Conservation (phyloP, 176 grass and related monocot species). For the Chrysopogon serrulatus region DNA sequence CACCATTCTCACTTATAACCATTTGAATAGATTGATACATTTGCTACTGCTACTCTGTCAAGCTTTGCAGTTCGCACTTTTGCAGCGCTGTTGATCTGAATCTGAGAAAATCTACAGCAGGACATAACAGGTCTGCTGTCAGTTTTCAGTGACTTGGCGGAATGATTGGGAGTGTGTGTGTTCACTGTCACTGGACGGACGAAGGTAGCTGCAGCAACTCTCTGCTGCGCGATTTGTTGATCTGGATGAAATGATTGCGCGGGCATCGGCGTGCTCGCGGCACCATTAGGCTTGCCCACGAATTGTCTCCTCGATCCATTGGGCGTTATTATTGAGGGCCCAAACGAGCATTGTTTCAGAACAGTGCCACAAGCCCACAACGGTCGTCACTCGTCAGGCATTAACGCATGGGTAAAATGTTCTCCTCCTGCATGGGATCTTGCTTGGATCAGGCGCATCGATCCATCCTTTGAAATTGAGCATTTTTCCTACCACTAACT, state of each 20-base stretch:
- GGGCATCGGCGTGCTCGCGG: slow-evolving; percentile 43
- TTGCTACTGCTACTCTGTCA: not conserved
- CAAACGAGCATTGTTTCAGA: slow-evolving; percentile 14
- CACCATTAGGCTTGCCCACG: slow-evolving; percentile 34
- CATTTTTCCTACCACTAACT: not conserved
- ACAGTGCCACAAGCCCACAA: not conserved
- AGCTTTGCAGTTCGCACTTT: not conserved
- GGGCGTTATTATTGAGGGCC: slow-evolving; percentile 23
- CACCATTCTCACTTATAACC: not conserved
- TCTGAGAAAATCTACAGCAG: slow-evolving; percentile 11
- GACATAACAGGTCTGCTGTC: slow-evolving; percentile 2
- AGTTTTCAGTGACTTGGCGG: slow-evolving; percentile 27
- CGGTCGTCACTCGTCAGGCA: not conserved
- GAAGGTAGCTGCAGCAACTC: not conserved
- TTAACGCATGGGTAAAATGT: slow-evolving; percentile 13
- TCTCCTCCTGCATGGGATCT: not conserved
- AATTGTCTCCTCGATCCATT: slow-evolving; percentile 32
- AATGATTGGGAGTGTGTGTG: not conserved
- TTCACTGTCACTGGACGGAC: not conserved
- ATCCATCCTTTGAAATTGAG: not conserved
- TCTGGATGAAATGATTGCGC: slow-evolving; percentile 34
- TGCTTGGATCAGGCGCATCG: not conserved
- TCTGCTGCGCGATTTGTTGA: slow-evolving; percentile 7
- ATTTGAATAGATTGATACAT: not conserved
- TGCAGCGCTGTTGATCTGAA: not conserved